phyloP scores from a whole-genome alignment of 345 rosid genomes.

The Eucalyptus leucophloia region DNA sequence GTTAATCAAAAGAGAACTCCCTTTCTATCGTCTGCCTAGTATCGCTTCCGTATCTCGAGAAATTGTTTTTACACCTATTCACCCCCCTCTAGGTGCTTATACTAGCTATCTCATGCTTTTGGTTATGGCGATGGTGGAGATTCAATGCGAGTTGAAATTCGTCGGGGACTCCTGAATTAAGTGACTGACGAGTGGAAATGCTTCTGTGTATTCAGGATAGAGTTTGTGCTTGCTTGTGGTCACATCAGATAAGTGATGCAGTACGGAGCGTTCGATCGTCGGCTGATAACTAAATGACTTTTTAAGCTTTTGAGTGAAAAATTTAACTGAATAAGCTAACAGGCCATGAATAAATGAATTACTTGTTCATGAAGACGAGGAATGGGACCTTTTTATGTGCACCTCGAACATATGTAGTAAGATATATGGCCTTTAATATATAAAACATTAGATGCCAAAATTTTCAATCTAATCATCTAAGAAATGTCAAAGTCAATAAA shows the following conservation, averaged over 20 bases:
- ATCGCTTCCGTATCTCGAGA: too few species aligned
- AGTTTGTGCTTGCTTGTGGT: neutral
- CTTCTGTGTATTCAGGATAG: neutral
- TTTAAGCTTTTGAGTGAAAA: neutral
- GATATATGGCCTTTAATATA: neutral
- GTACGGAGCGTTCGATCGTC: too few species aligned
- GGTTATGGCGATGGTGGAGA: neutral
- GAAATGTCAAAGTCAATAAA: neutral
- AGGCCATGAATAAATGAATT: too few species aligned
- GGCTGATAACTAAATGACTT: neutral
- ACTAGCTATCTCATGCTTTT: too few species aligned
- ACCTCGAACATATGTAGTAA: neutral
- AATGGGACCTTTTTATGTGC: neutral
- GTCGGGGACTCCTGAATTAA: neutral
- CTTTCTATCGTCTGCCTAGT: too few species aligned
- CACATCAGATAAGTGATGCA: neutral
- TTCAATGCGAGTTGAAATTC: neutral
- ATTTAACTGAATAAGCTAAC: neutral
- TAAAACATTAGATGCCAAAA: neutral
- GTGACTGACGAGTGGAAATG: neutral
- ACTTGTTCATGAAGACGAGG: neutral
- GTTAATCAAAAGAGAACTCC: too few species aligned
- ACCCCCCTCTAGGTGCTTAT: too few species aligned
- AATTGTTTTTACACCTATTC: too few species aligned
- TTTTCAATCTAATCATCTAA: neutral